Evolutionary conservation across 139 green algal genomes (phyloP).

Genomic region (Chlorella sp.): DNA sequence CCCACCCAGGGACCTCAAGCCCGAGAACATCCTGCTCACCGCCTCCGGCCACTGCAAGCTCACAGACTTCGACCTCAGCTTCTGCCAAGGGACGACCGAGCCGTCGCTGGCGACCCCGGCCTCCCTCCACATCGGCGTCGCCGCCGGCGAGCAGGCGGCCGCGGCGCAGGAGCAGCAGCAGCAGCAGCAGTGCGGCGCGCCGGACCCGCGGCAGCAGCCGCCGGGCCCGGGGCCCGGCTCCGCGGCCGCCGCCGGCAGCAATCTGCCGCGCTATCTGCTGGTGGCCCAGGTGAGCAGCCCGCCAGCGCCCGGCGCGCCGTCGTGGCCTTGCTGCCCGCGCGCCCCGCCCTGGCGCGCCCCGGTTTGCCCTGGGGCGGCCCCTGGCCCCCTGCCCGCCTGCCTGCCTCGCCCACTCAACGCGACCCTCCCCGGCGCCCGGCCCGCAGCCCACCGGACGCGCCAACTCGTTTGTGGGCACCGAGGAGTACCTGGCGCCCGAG

Average conservation of each 20-base stretch:
- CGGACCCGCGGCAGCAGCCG: not conserved
- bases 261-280: too few relatives aligned
- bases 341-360: too few relatives aligned
- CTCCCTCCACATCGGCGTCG: not conserved
- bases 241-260: not conserved
- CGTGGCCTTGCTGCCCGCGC: too few relatives aligned
- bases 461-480: slow-evolving; percentile 93
- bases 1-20: slow-evolving; percentile 90
- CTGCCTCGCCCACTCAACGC: too few relatives aligned
- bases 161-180: not conserved
- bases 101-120: slow-evolving; percentile 16
- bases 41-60: slow-evolving; percentile 90
- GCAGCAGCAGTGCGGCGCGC: not conserved
- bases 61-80: slow-evolving; percentile 98
- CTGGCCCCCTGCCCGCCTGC: too few relatives aligned
- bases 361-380: too few relatives aligned
- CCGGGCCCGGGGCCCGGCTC: not conserved
- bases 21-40: slow-evolving; percentile 98
- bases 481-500: slow-evolving; percentile 87
- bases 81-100: slow-evolving; percentile 62
- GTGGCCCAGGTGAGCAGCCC: too few relatives aligned
- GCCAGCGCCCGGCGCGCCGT: too few relatives aligned
- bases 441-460: slow-evolving; percentile 80
- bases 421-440: too few relatives aligned
- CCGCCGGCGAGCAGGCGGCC: too few relatives aligned